Conservation (phyloP, 1,284 basidiomycete genomes). For the Malassezia dermatis region DNA sequence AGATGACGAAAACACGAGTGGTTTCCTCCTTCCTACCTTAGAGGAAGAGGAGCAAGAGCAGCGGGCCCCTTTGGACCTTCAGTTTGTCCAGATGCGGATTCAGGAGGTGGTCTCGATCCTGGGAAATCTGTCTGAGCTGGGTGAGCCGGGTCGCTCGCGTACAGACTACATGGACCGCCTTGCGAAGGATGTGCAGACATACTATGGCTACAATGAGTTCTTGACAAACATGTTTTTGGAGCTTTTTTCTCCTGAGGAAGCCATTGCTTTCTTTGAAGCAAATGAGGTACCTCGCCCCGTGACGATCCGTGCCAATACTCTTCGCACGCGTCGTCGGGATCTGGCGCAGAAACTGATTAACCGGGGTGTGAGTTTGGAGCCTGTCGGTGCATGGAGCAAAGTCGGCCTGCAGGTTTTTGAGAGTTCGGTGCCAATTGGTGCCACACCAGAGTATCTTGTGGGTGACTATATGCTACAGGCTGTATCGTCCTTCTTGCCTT, state of each 20-base stretch:
- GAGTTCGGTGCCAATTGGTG: conserved; percentile 78
- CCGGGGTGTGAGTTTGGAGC: conserved; percentile 81
- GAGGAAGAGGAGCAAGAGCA: conserved; percentile 70
- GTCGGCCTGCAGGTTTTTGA: conserved; percentile 97
- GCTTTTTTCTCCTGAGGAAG: conserved; percentile 80
- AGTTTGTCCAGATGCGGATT: conserved; percentile 77
- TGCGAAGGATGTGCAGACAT: conserved; percentile 57
- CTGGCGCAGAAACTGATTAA: conserved; percentile 89
- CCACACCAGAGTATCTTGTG: conserved; percentile 95
- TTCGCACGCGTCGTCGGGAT: conserved; percentile 83
- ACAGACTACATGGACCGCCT: conserved; percentile 82
- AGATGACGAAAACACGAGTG: conserved; percentile 55
- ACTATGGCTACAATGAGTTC: conserved; percentile 97
- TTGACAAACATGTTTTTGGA: conserved; percentile 87
- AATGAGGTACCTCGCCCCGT: conserved; percentile 94
- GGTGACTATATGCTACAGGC: conserved; percentile 99
- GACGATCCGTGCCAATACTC: conserved; percentile 93
- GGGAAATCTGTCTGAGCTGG: conserved; percentile 27
- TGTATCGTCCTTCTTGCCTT: conserved; percentile 96
- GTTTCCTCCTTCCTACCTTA: conserved; percentile 66
- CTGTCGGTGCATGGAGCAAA: conserved; percentile 97
- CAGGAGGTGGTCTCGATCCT: conserved; percentile 74
- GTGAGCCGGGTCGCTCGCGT: conserved; percentile 57
- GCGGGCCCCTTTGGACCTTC: conserved; percentile 55
- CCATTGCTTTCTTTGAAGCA: conserved; percentile 91